Base-by-base conservation (phyloP, 106 monocot genomes). In the Agapanthus africanus region DNA sequence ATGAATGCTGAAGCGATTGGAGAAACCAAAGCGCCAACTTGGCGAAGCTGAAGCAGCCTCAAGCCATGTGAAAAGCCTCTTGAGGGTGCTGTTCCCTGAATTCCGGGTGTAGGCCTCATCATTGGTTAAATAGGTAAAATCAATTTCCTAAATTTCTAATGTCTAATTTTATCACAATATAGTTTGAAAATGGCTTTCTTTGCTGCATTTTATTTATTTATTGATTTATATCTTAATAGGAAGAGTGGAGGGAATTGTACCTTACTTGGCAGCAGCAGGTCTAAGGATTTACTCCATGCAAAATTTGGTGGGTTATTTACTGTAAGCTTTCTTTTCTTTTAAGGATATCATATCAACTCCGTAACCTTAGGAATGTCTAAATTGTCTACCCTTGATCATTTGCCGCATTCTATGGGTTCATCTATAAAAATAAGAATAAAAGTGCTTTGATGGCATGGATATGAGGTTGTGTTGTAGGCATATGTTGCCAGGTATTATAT, bases 121-220 rank as follows among this genome's bases (percentile, higher is more conserved):
- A 90, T 90, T 30, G 90, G 86, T n/a, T 65, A 83, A 90, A 82
- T 90, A 86, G 90, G 90, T 86, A n/a, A 86, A 72, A 30, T 35
- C n/a, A 63, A 22, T 19, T 33, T 22, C 30, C 47, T 27, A 21
- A n/a, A 57, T 14, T 54, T 26, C 25, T 9, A 26, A n/a, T n/a
- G n/a, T n/a, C n/a, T 49, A 49, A 21, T 49, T 22, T 19, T 6
- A 22, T 33, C 15, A 11, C 21, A 16, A 9, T 32, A 11, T n/a
- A 38, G 57, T 15, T 11, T 28, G 1, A 6, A 57, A 25, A 8
- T 21, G 4, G 44, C 25, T 22, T 54, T 39, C 16, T 33, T 25
- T 40, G 19, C 50, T n/a, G n/a, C n/a, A n/a, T n/a, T n/a, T n/a
- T n/a, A 36, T 1, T 10, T 1, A 16, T 31, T 16, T 19, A 8